Evolutionary conservation across 2,329 filamentous ascomycete species (phyloP), one percentile per base, ranked within the genome.

Genomic region (Keithomyces neogunnii): DNA sequence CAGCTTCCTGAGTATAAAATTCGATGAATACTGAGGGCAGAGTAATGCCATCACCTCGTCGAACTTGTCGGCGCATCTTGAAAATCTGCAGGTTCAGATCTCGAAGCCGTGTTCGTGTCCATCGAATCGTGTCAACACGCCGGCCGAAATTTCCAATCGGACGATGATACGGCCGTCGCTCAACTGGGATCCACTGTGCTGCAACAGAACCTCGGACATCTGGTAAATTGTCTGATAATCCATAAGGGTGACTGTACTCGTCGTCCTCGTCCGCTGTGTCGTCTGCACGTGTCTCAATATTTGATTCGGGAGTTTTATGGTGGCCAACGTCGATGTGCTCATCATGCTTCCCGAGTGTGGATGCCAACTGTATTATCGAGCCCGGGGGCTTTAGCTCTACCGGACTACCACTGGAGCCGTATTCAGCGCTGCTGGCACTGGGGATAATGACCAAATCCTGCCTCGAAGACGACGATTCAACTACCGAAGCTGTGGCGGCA

Each of bases 71-170:
- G 56, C 85, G 80, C 49, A 96, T 81, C 66, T 95, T 86, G 54
- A 60, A 66, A 32, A 74, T 73, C 13, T 69, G 64, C 0, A 62
- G 54, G 45, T 71, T 73, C 11, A 74, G 59, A 2, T 70, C 63
- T 30, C 67, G 66, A 2, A 74, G 60, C 3, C 69, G 62, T 1
- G 77, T 74, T 48, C 93, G 86, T 56, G 84, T 87, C 86, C 88
- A 96, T 55, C 92, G 83, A 66, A 99, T 96, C 0, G 90, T 93
- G 69, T 99, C 93, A 13, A 96, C 91, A 67, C 95, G 93, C 64
- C 89, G 85, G 58, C 90, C 88, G 57, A 91, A 79, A 45, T 88
- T 75, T 13, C 79, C 80, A 28, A 93, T 67, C 5, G 78, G 71
- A 0, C 75, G 64, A 64, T 96, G 90, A 1, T 85, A 84, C 1